phyloP scores from a whole-genome alignment of 176 grass and related monocot species.

The Cymbopogon citratus region DNA sequence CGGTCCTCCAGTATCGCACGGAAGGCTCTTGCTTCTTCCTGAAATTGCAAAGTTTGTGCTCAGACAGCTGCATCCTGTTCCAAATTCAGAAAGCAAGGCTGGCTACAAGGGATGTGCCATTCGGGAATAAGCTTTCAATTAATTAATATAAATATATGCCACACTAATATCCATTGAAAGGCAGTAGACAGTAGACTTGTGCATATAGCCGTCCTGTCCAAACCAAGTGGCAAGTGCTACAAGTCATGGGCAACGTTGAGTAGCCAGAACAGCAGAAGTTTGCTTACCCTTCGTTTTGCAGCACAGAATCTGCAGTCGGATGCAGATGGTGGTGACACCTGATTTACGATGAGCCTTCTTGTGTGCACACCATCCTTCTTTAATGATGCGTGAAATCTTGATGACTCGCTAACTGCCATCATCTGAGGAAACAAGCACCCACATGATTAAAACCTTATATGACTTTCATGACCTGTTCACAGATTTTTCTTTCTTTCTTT shows the following conservation, averaged over 20 bases:
- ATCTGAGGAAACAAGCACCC: conserved; percentile 27
- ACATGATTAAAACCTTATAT: neutral
- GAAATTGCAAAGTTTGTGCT: conserved; percentile 5
- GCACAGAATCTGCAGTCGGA: conserved; percentile 54
- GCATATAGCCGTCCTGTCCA: neutral
- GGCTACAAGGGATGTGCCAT: neutral
- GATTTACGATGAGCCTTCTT: conserved; percentile 47
- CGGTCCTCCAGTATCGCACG: conserved; percentile 36
- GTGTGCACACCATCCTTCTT: conserved; percentile 37
- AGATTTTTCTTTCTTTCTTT: neutral
- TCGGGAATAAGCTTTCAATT: neutral
- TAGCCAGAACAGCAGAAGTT: neutral
- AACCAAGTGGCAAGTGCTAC: neutral
- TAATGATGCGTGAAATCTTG: conserved; percentile 44
- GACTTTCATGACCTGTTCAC: neutral
- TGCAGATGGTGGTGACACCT: conserved; percentile 36
- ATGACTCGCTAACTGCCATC: conserved; percentile 45
- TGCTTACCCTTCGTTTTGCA: conserved; percentile 43
- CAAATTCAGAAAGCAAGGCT: neutral
- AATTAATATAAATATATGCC: neutral
- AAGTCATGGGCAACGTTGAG: neutral
- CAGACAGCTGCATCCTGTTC: neutral
- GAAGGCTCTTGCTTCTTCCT: conserved; percentile 55
- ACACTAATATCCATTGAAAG: neutral
- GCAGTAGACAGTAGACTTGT: neutral